These are phyloP conservation scores for Amesomyces nigricolor DNA, from an alignment of 2,329 filamentous ascomycete genomes.

Conservation along the genomic window DNA sequence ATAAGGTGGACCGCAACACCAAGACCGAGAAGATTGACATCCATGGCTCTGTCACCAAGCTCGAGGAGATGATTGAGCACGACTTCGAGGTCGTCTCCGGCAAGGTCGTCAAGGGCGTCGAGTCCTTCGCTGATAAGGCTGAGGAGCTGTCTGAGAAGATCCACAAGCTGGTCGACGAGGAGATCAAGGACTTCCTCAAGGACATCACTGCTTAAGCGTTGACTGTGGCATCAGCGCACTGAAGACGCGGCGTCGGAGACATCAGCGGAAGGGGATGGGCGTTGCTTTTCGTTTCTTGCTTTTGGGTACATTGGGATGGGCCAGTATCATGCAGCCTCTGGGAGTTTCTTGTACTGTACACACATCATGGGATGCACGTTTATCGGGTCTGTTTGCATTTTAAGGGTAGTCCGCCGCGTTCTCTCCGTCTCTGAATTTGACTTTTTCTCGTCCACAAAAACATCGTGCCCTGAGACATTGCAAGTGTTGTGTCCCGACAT, in stretches of 20 bases:
- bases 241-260: constrained; percentile 11
- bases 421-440: constrained; percentile 8
- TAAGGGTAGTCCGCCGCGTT: constrained; percentile 12
- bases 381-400: constrained; percentile 24
- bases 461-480: too few species aligned
- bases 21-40: constrained; percentile 40
- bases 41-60: constrained; percentile 47
- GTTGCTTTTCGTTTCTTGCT: constrained; percentile 18
- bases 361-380: constrained; percentile 21
- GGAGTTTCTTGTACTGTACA: constrained; percentile 27
- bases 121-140: constrained; percentile 49
- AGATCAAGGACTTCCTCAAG: constrained; percentile 55
- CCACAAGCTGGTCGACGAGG: constrained; percentile 55
- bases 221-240: constrained; percentile 17
- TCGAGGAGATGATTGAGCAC: constrained; percentile 55
- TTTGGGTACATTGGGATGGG: constrained; percentile 22
- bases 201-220: constrained; percentile 39
- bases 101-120: constrained; percentile 50
- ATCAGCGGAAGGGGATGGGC: constrained; percentile 12
- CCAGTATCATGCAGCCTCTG: constrained; percentile 17
- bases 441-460: background rate
- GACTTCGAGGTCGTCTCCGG: constrained; percentile 56
- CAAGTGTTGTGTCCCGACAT: too few species aligned
- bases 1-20: constrained; percentile 49
- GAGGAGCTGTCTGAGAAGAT: constrained; percentile 60